Evolutionary conservation across 164 flowering plant species (phyloP).

Genomic region (Litsea cubeba): DNA sequence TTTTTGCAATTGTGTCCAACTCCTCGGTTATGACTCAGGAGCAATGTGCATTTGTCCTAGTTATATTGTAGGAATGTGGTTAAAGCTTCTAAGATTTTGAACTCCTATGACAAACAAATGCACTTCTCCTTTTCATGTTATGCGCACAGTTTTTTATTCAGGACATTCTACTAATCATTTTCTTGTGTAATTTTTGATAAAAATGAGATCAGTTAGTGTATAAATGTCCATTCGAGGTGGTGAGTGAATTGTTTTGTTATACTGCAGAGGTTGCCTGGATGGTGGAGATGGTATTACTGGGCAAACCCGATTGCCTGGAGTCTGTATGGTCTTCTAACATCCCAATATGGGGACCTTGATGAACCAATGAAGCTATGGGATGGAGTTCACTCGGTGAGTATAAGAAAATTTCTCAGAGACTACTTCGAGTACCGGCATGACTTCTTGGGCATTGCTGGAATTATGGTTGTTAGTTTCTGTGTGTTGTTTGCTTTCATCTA

Average conservation of each 20-base stretch:
- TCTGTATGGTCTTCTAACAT: slow-evolving; percentile 77
- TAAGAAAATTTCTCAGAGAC: slow-evolving; percentile 35
- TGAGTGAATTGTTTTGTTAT: slow-evolving; percentile 5
- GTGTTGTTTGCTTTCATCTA: slow-evolving; percentile 63
- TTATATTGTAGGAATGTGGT: too few relatives aligned
- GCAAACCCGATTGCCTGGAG: slow-evolving; percentile 88
- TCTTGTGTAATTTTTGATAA: too few relatives aligned
- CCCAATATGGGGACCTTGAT: slow-evolving; percentile 68
- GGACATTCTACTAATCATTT: neutral
- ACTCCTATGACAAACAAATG: too few relatives aligned
- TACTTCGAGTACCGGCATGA: slow-evolving; percentile 72
- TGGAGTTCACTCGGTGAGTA: slow-evolving; percentile 35
- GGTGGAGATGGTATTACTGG: slow-evolving; percentile 99
- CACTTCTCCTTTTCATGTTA: neutral
- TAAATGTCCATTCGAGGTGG: neutral
- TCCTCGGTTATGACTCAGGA: too few relatives aligned
- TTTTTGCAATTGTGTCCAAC: too few relatives aligned
- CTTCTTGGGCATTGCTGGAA: slow-evolving; percentile 53
- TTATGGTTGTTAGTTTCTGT: slow-evolving; percentile 62
- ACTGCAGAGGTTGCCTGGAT: slow-evolving; percentile 76
- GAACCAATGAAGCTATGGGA: slow-evolving; percentile 50
- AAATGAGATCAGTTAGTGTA: neutral
- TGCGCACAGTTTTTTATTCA: neutral
- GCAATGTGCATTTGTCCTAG: too few relatives aligned
- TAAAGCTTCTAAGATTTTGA: too few relatives aligned